phyloP scores from a whole-genome alignment of 768 basidiomycete genomes.

The Sarcodon aspratus region DNA sequence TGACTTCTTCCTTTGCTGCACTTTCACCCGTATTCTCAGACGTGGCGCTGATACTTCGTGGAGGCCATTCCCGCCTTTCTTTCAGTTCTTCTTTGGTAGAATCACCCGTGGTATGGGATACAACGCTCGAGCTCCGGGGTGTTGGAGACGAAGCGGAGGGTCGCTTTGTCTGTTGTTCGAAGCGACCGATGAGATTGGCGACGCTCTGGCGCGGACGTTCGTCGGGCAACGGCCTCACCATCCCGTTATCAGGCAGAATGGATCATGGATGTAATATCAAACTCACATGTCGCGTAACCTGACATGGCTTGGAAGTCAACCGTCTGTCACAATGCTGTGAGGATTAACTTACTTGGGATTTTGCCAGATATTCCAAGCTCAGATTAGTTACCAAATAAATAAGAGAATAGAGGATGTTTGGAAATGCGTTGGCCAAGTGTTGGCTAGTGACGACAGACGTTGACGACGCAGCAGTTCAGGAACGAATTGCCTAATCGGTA shows the following conservation, averaged over 20 bases:
- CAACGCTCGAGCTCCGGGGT: constrained; percentile 55
- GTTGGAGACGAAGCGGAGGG: constrained; percentile 25
- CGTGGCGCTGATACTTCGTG: constrained; percentile 7
- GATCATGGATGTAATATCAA: neutral
- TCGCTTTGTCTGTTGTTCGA: constrained; percentile 73
- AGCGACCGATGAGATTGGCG: constrained; percentile 83
- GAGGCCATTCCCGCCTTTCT: constrained; percentile 75
- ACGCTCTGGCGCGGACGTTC: constrained; percentile 81
- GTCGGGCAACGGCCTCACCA: constrained; percentile 69
- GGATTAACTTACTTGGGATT: too few species aligned
- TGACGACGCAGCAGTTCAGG: too few species aligned
- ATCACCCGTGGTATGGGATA: constrained; percentile 54
- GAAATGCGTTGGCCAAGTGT: too few species aligned
- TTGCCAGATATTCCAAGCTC: too few species aligned
- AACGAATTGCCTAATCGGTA: too few species aligned
- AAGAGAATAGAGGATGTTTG: too few species aligned
- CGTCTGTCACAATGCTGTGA: constrained; percentile 26
- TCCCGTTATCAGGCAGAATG: neutral
- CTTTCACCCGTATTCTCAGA: constrained; percentile 39
- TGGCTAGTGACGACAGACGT: too few species aligned
- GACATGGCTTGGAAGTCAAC: constrained; percentile 37
- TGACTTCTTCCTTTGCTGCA: constrained; percentile 51
- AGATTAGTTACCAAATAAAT: too few species aligned
- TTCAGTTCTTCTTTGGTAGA: constrained; percentile 54
- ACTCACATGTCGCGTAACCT: constrained; percentile 10